Conservation (phyloP, 768 basidiomycete species). For the Pulveroboletus sp. region DNA sequence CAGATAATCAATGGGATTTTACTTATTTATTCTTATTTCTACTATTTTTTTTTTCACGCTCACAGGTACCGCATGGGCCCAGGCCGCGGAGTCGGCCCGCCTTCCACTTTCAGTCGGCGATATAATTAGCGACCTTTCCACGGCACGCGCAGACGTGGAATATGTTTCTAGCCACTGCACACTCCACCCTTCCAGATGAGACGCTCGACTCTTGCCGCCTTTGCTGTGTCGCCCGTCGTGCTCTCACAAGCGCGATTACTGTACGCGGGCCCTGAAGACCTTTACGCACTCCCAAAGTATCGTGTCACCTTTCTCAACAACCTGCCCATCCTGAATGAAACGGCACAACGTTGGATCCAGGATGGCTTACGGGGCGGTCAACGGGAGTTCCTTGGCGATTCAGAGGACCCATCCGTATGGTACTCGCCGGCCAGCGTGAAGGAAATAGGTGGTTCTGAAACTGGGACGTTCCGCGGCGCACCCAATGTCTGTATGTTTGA, state of each 20-base stretch:
- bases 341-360: slow-evolving; percentile 69
- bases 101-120: slow-evolving; percentile 29
- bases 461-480: slow-evolving; percentile 24
- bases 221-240: slow-evolving; percentile 15
- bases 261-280: slow-evolving; percentile 75
- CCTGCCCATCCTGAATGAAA: slow-evolving; percentile 67
- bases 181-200: slow-evolving; percentile 10
- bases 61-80: background rate
- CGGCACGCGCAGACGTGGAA: slow-evolving; percentile 18
- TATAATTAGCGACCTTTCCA: slow-evolving; percentile 24
- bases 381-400: slow-evolving; percentile 68
- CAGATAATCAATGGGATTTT: background rate
- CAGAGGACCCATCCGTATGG: slow-evolving; percentile 42
- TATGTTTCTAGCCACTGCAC: background rate
- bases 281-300: slow-evolving; percentile 78
- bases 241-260: slow-evolving; percentile 35
- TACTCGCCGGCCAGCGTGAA: slow-evolving; percentile 40
- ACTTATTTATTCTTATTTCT: too few species aligned
- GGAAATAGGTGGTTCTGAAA: slow-evolving; percentile 56
- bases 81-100: slow-evolving; percentile 28
- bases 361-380: slow-evolving; percentile 73
- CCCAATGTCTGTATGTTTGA: slow-evolving; percentile 37
- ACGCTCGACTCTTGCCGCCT: slow-evolving; percentile 11
- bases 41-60: background rate
- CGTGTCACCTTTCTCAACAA: slow-evolving; percentile 74